Evolutionary conservation across 139 green algal genomes (phyloP), one percentile per base, ranked within the genome.

Genomic region (Gonium pectorale): DNA sequence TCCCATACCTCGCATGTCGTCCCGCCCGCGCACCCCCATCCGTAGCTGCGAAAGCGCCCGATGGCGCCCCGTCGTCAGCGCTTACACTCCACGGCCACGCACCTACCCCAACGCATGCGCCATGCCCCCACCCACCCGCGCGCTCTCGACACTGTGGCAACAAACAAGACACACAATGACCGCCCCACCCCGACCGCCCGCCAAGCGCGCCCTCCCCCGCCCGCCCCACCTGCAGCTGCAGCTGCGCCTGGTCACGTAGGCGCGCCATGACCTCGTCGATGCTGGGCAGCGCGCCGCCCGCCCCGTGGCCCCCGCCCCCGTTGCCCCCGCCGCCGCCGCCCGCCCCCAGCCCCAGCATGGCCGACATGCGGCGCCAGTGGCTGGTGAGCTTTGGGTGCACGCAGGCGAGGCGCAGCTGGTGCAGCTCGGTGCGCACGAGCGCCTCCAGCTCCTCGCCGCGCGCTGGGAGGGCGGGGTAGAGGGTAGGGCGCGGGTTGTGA

Each of bases 371-470:
- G 46, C 54, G 66, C 90, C 90, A 91, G 70, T 91, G 90, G 40
- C 44, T 43, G 0, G 95, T 97, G 35, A 97, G 89, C 89, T 97
- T 92, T 19, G 93, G 91, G 87, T 97, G 95, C 27, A 95, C 70
- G 81, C 94, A 97, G 1, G 90, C 92, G 46, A 93, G 88, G 33
- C 94, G 89, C 75, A 96, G 89, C 92, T 97, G 93, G 63, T 86
- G 66, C 71, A 94, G 75, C 44, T 85, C 43, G 0, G 69, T 40
- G 8, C 83, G 72, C 5, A 89, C 86, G 41, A 77, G 33, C 41
- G 87, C 64, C 63, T 68, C 67, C 70, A 90, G 71, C 59, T 54
- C 44, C 41, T 77, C 67, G 1, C 26, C 72, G 27, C 64, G 64
- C 29, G 44, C 75, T 82, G 75, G 33, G 60, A 40, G 40, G 80